Base-by-base conservation (phyloP, 306 rosid genomes). In the Rubus parviflorus region DNA sequence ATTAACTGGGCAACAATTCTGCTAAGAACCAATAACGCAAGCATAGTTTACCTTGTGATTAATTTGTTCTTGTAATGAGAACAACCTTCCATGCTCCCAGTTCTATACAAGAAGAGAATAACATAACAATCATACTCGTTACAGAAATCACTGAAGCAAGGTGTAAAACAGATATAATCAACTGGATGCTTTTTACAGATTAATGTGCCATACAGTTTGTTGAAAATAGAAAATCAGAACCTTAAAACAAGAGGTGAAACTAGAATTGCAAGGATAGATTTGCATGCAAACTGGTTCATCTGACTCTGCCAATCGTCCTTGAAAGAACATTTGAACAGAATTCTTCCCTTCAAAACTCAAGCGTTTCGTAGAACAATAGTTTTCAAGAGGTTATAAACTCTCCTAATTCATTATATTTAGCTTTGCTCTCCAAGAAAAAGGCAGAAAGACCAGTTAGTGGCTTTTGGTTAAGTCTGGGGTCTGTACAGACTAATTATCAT, bases 11-110 rank as follows among this genome's bases (percentile, higher is more conserved):
- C 49, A 16, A 37, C 51, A 67, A 41, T 22, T 52, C 23, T 77
- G 57, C 46, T 60, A 77, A 68, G 62, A 86, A 49, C 19, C 19
- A 14, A 60, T 78, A 61, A 52, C 40, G 19, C 15, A 22, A 63
- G 77, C 84, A 72, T 54, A 52, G 37, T 68, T 77, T 78, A 92
- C 97, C 98, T 95, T 95, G 30, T 91, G 94, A 85, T 89, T 79
- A 7, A 88, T 92, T 82, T 95, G 99, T 67, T 90, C 97, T 78
- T 91, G 87, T 85, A 95, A 86, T 42, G 99, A 90, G 79, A 95
- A 92, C 79, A 95, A 38, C 82, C 80, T 84, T 35, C 97, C 96
- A 53, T 80, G 86, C 84, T 90, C 97, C 96, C 90, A 90, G 82
- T 92, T 52, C 99, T 95, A 70, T 38, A 64, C 49, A 88, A 71